Conservation (phyloP, 495 filamentous ascomycete genomes). For the Cetradonia linearis region DNA sequence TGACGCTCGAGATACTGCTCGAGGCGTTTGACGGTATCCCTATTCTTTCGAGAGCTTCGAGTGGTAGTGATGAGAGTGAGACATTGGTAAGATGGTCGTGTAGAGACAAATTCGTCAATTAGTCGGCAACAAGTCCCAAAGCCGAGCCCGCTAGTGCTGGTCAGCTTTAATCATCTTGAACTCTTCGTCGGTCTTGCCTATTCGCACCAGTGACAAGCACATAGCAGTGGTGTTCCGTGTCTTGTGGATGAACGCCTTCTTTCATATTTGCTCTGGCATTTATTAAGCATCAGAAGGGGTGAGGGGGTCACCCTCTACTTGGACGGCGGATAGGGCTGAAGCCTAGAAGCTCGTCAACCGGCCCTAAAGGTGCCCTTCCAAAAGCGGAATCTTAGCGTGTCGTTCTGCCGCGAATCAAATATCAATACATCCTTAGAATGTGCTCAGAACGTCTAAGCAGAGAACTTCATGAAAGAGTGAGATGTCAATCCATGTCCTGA, state of each 20-base stretch:
- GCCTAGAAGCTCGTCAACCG: too few species aligned
- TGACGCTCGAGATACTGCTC: slow-evolving; percentile 32
- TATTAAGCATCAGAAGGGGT: neutral
- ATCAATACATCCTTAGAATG: neutral
- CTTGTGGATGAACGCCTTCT: slow-evolving; percentile 17
- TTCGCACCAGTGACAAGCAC: slow-evolving; percentile 45
- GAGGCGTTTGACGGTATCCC: slow-evolving; percentile 34
- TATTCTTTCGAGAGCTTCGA: slow-evolving; percentile 37
- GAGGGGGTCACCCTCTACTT: too few species aligned
- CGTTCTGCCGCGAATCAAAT: neutral
- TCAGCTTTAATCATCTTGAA: neutral
- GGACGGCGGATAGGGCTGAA: too few species aligned
- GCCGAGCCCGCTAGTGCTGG: slow-evolving; percentile 64
- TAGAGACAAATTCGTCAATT: slow-evolving; percentile 77
- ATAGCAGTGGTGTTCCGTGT: slow-evolving; percentile 23
- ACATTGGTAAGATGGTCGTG: slow-evolving; percentile 49
- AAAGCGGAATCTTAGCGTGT: slow-evolving; percentile 3
- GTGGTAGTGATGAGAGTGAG: slow-evolving; percentile 46
- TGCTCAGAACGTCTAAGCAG: neutral
- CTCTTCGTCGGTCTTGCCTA: slow-evolving; percentile 29
- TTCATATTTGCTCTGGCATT: neutral
- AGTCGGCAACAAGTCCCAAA: slow-evolving; percentile 77
- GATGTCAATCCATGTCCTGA: neutral
- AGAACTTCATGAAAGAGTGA: neutral
- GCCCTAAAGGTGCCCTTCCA: too few species aligned